These are phyloP conservation scores for Mycena filopes DNA, from an alignment of 768 basidiomycete genomes.

Conservation along the genomic window DNA sequence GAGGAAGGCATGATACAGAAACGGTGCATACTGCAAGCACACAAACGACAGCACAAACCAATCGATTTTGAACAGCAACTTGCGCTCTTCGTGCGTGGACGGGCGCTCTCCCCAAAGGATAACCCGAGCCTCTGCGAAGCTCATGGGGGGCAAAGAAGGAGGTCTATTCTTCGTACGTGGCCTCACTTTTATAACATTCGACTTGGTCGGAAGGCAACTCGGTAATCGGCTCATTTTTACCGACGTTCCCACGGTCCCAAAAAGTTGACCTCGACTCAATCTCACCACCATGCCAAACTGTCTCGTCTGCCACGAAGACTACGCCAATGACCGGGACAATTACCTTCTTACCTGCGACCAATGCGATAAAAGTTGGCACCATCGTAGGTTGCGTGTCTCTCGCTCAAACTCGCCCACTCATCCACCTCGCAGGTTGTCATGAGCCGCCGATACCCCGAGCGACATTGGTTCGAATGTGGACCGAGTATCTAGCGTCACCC, in stretches of 20 bases:
- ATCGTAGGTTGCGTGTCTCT: constrained; percentile 1
- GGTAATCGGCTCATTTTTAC: no score
- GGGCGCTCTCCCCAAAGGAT: constrained; percentile 38
- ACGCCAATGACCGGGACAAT: not conserved
- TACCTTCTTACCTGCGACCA: constrained; percentile 15
- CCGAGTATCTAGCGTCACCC: not conserved
- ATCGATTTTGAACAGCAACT: constrained; percentile 68
- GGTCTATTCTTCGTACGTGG: no score
- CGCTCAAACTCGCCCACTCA: no score
- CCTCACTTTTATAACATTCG: not conserved
- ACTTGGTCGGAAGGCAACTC: no score
- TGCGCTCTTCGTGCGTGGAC: constrained; percentile 55
- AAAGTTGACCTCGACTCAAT: no score
- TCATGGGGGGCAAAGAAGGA: no score
- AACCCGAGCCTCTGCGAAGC: not conserved
- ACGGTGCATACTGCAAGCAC: constrained; percentile 25
- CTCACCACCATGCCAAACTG: not conserved
- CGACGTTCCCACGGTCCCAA: no score
- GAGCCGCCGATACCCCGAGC: constrained; percentile 5
- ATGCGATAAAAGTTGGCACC: constrained; percentile 17
- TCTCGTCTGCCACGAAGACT: not conserved
- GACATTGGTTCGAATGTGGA: not conserved
- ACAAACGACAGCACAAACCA: constrained; percentile 75
- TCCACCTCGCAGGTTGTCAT: constrained; percentile 3
- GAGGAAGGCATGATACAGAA: not conserved